Conservation (phyloP, 2,329 filamentous ascomycete genomes). For the Leptographium flavum region DNA sequence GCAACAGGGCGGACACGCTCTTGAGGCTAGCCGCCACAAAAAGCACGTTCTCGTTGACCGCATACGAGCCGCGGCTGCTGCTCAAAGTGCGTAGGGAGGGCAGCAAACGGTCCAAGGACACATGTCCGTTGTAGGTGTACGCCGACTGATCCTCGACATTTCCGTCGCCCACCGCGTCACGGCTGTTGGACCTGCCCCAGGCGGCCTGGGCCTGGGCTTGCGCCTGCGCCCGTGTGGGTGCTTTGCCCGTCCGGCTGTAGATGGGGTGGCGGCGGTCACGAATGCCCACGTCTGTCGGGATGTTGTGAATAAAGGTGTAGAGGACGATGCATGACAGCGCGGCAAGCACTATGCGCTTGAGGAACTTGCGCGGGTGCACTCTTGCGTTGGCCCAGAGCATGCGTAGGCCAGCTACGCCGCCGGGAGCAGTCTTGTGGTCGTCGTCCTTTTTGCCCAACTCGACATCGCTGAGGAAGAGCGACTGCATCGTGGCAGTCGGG, state of each 20-base stretch:
- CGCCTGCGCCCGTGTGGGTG: neutral
- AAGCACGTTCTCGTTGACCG: conserved; percentile 54
- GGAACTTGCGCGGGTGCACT: conserved; percentile 31
- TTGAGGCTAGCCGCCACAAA: conserved; percentile 65
- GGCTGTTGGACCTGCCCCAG: neutral
- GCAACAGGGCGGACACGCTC: conserved; percentile 59
- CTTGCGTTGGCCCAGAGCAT: neutral
- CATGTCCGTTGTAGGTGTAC: conserved; percentile 50
- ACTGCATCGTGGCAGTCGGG: conserved; percentile 22
- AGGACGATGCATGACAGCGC: conserved; percentile 33
- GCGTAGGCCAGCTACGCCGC: neutral
- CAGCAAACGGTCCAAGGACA: conserved; percentile 54
- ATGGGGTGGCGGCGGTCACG: conserved; percentile 23
- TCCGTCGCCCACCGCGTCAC: neutral
- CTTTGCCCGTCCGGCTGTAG: conserved; percentile 14
- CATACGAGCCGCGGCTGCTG: conserved; percentile 34
- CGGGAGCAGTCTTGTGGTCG: conserved; percentile 25
- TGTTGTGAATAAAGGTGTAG: conserved; percentile 51
- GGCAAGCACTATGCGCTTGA: conserved; percentile 37
- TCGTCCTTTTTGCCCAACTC: conserved; percentile 48
- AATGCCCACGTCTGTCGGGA: conserved; percentile 33
- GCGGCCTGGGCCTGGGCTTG: too few species aligned
- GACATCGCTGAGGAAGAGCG: conserved; percentile 36
- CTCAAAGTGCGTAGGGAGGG: conserved; percentile 45
- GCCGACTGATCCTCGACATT: conserved; percentile 6